A percentile compares a stretch with the other conserved stretches of the same genome.
These are phyloP conservation scores for Globisporangium megalacanthum DNA, from an alignment of 352 stramenopile genomes.

Conservation along the genomic window DNA sequence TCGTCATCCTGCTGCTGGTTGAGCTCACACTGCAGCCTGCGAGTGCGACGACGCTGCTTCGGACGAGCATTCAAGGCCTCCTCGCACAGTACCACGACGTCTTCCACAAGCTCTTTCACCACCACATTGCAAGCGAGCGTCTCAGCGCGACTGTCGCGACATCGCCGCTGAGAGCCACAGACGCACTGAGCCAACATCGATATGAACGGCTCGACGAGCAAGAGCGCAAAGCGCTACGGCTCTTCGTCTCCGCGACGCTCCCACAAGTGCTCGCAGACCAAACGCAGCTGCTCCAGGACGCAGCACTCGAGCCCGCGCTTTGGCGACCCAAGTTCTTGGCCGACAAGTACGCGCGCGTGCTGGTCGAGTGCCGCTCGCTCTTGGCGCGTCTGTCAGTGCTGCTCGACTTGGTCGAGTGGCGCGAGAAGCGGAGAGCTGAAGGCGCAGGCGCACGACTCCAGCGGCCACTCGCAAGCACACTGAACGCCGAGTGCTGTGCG, in stretches of 20 bases:
- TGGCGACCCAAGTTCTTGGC: slow-evolving; percentile 68
- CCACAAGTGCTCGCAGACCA: too few species aligned
- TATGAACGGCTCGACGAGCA: slow-evolving; percentile 31
- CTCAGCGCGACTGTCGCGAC: too few species aligned
- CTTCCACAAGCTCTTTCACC: slow-evolving; percentile 61
- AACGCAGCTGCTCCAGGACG: slow-evolving; percentile 46
- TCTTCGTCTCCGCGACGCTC: too few species aligned
- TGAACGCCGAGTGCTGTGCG: too few species aligned
- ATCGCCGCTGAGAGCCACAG: too few species aligned
- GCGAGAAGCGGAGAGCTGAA: too few species aligned
- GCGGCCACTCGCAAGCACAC: too few species aligned
- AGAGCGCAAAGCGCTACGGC: slow-evolving; percentile 28
- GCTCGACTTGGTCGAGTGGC: slow-evolving; percentile 60
- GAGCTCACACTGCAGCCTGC: slow-evolving; percentile 65
- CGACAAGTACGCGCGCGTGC: slow-evolving; percentile 65
- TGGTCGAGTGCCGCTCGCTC: slow-evolving; percentile 11
- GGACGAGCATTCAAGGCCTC: slow-evolving; percentile 69
- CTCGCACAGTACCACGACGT: slow-evolving; percentile 50
- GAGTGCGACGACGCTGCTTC: slow-evolving; percentile 56
- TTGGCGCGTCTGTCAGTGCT: slow-evolving; percentile 27
- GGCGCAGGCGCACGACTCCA: too few species aligned
- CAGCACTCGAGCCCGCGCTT: slow-evolving; percentile 51
- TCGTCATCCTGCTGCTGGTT: slow-evolving; percentile 68
- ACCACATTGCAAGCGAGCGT: slow-evolving; percentile 47
- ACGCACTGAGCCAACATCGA: too few species aligned